Conservation (phyloP, 2,329 filamentous ascomycete genomes). For the Tolypocladium cylindrosporum region DNA sequence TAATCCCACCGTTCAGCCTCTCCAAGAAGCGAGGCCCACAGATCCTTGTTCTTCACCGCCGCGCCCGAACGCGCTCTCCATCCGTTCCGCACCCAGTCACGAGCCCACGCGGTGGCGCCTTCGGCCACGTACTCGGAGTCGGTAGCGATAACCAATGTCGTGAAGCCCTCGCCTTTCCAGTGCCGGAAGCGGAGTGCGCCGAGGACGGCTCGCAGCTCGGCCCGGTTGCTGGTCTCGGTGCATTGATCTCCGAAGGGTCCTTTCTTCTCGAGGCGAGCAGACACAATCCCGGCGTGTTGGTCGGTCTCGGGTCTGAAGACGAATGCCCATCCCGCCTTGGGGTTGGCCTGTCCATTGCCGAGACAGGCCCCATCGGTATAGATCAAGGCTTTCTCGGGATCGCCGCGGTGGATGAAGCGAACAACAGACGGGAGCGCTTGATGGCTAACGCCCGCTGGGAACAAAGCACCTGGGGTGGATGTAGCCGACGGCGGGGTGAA, state of each 20-base stretch:
- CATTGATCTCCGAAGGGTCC: slow-evolving; percentile 27
- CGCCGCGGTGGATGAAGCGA: slow-evolving; percentile 6
- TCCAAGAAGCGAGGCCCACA: slow-evolving; percentile 4
- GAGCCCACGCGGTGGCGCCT: slow-evolving; percentile 1
- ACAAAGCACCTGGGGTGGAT: slow-evolving; percentile 3
- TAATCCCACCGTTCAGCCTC: neutral
- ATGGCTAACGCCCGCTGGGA: neutral
- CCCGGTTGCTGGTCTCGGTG: slow-evolving; percentile 32
- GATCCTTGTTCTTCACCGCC: slow-evolving; percentile 5
- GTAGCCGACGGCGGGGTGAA: slow-evolving; percentile 5
- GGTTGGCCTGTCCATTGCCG: slow-evolving; percentile 25
- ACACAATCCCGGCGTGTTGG: neutral
- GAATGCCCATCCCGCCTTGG: slow-evolving; percentile 30
- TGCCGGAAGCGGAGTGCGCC: neutral
- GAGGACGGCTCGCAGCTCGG: slow-evolving; percentile 2
- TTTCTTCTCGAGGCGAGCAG: slow-evolving; percentile 27
- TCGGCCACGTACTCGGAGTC: slow-evolving; percentile 4
- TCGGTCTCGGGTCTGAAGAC: slow-evolving; percentile 10
- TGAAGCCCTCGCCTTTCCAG: slow-evolving; percentile 1
- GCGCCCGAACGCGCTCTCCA: slow-evolving; percentile 1
- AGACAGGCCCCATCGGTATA: slow-evolving; percentile 35
- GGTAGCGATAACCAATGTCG: slow-evolving; percentile 1
- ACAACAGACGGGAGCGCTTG: neutral
- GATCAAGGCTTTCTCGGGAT: slow-evolving; percentile 20
- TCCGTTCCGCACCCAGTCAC: neutral